These are phyloP conservation scores for Camelina laxa DNA, from an alignment of 345 rosid genomes.

Conservation along the genomic window DNA sequence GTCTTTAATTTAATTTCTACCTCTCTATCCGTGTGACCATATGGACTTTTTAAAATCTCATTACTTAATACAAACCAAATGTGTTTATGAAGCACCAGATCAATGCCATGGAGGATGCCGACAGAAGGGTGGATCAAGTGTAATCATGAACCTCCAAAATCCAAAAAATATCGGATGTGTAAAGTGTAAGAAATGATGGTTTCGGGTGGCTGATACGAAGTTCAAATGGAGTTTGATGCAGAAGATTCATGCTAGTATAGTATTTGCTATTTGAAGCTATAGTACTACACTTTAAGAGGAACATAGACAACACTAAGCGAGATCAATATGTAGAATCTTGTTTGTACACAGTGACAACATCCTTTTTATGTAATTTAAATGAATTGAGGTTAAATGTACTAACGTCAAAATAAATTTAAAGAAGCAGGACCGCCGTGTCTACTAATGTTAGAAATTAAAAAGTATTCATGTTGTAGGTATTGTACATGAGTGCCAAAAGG, in stretches of 20 bases:
- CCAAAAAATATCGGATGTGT: background rate
- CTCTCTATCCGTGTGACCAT: background rate
- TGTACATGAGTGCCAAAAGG: background rate
- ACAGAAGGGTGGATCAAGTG: conserved; percentile 2
- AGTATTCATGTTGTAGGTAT: background rate
- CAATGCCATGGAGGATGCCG: background rate
- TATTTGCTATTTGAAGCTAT: background rate
- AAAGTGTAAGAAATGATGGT: background rate
- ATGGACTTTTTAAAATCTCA: conserved; percentile 1
- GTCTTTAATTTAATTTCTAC: background rate
- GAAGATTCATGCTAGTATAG: background rate
- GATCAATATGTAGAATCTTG: background rate
- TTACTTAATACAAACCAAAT: background rate
- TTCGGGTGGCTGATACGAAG: background rate
- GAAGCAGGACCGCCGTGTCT: background rate
- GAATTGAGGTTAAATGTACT: background rate
- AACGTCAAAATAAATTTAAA: background rate
- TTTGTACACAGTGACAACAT: background rate
- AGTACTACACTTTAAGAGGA: background rate
- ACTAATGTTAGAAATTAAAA: background rate
- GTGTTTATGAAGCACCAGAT: conserved; percentile 10
- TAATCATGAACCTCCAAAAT: background rate
- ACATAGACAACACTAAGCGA: background rate
- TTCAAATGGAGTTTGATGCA: background rate
- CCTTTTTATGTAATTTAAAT: background rate